Percentiles rank a stretch among this genome's conserved stretches.
Evolutionary conservation across 2,329 filamentous ascomycete genomes (phyloP).

Genomic region (Cladosporium sp.): DNA sequence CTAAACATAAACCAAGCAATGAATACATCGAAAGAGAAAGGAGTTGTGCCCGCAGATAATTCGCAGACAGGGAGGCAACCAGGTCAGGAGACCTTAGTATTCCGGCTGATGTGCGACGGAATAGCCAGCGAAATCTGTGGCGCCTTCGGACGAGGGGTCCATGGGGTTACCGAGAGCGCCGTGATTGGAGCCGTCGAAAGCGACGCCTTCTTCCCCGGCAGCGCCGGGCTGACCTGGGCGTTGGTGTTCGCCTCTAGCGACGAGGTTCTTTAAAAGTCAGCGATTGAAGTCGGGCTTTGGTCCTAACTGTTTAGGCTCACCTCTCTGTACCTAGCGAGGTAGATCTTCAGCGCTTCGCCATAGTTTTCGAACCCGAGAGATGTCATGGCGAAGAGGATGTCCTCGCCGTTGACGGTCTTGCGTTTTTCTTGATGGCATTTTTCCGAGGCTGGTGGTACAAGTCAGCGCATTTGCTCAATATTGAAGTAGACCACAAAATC

Average conservation of each 20-base stretch:
- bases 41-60: background rate
- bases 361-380: conserved; percentile 99
- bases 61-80: background rate
- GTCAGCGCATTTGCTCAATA: conserved; percentile 1
- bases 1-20: background rate
- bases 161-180: conserved; percentile 39
- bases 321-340: conserved; percentile 94
- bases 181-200: conserved; percentile 34
- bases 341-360: conserved; percentile 94
- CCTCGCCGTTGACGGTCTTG: conserved; percentile 98
- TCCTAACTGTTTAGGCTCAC: conserved; percentile 49
- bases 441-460: conserved; percentile 68
- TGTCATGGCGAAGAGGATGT: conserved; percentile 98
- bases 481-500: background rate
- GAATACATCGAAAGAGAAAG: conserved; percentile 1
- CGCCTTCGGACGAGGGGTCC: conserved; percentile 37
- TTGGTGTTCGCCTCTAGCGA: conserved; percentile 63
- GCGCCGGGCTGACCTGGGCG: conserved; percentile 39
- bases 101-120: conserved; percentile 7
- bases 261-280: conserved; percentile 62
- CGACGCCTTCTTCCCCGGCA: conserved; percentile 18
- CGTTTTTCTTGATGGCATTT: conserved; percentile 99
- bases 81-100: background rate
- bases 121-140: conserved; percentile 30
- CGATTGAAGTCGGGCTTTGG: background rate